phyloP scores from a whole-genome alignment of 2,329 filamentous ascomycete genomes.

The Harringtonia lauricola region DNA sequence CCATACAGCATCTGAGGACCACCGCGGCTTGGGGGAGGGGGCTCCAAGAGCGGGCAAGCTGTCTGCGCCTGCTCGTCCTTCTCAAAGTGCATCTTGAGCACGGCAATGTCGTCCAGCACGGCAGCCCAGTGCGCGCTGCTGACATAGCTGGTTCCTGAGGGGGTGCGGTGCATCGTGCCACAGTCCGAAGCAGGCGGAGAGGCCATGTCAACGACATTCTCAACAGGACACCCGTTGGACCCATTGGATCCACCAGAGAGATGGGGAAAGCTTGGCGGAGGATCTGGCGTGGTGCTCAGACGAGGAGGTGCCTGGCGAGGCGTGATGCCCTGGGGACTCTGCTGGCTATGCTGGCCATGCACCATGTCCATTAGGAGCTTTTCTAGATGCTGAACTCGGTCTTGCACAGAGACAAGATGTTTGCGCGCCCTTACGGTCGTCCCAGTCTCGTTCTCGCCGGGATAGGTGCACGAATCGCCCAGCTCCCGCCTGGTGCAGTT shows the following conservation, averaged over 20 bases:
- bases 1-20: constrained; percentile 2
- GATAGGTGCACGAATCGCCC: not conserved
- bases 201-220: not conserved
- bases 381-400: constrained; percentile 1
- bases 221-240: not conserved
- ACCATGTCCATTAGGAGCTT: constrained; percentile 1
- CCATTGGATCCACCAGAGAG: not conserved
- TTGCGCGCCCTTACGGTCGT: not conserved
- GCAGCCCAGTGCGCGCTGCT: constrained; percentile 3
- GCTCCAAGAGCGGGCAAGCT: not conserved
- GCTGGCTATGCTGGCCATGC: not conserved
- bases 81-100: constrained; percentile 3
- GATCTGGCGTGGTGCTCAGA: not conserved
- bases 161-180: not conserved
- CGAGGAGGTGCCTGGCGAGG: not conserved
- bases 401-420: not conserved
- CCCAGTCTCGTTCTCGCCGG: not conserved
- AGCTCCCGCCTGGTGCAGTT: not conserved
- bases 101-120: constrained; percentile 2
- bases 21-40: not conserved
- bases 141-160: constrained; percentile 1
- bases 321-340: not conserved
- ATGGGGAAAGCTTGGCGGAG: not conserved
- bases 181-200: constrained; percentile 1
- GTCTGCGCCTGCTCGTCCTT: not conserved